Evolutionary conservation across 257 asterid species (phyloP).

Genomic region (Gardenia jasminoides): DNA sequence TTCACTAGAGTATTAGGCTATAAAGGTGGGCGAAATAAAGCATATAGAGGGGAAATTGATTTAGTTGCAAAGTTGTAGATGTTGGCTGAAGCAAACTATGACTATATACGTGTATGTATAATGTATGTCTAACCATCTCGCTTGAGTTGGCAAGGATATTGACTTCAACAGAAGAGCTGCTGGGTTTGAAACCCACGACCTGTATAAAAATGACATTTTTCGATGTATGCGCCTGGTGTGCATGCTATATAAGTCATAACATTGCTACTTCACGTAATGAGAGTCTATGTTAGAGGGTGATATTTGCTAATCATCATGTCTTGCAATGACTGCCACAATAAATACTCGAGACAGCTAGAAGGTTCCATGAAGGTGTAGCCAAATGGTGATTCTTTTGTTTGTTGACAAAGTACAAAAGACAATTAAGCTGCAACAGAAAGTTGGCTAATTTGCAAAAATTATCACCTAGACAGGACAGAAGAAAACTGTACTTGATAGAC

Average conservation of each 20-base stretch:
- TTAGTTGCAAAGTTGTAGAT: neutral
- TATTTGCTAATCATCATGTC: neutral
- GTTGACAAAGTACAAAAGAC: neutral
- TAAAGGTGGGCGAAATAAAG: neutral
- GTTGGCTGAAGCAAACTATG: neutral
- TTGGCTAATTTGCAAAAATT: neutral
- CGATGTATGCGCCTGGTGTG: neutral
- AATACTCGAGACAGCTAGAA: neutral
- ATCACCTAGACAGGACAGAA: neutral
- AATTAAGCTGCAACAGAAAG: neutral
- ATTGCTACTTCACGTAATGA: neutral
- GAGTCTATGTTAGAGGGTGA: neutral
- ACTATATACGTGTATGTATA: no score
- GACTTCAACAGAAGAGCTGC: no score
- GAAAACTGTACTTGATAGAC: neutral
- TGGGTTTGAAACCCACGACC: no score
- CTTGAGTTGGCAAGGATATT: no score
- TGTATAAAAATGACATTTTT: no score
- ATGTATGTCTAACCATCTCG: no score
- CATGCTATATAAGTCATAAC: no score
- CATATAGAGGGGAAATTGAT: neutral
- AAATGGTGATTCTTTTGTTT: neutral
- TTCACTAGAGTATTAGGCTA: neutral
- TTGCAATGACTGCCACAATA: neutral
- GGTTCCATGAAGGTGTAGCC: neutral